Percentiles rank a stretch among this genome's conserved stretches.
phyloP scores from a whole-genome alignment of 768 basidiomycete species.

The Termitomyces sp. region DNA sequence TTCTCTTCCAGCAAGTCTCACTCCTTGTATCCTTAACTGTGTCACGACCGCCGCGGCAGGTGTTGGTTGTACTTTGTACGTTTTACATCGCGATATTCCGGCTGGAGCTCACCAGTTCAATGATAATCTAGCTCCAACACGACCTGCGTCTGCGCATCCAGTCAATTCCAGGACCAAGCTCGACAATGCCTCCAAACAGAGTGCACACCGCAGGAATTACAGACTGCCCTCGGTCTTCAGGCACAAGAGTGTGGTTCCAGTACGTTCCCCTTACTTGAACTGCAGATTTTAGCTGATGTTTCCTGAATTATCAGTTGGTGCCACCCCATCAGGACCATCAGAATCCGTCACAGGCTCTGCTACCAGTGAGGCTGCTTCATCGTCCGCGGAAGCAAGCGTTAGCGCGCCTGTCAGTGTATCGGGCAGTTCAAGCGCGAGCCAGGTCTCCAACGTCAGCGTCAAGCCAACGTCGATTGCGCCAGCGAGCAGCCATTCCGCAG shows the following conservation, averaged over 20 bases:
- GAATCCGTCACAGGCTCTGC: neutral
- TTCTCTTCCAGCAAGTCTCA: neutral
- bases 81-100: neutral
- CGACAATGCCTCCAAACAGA: constrained; percentile 7
- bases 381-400: neutral
- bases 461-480: neutral
- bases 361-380: neutral
- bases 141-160: constrained; percentile 12
- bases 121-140: constrained; percentile 3
- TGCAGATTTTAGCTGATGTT: neutral
- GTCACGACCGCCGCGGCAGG: constrained; percentile 5
- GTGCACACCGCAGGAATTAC: constrained; percentile 8
- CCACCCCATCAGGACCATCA: neutral
- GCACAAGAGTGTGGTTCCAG: constrained; percentile 2
- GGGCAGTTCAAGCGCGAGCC: neutral
- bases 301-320: neutral
- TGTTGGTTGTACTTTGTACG: constrained; percentile 3
- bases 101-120: neutral
- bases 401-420: neutral
- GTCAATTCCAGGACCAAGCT: constrained; percentile 15
- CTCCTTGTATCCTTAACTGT: constrained; percentile 6
- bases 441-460: too few species aligned
- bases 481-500: neutral
- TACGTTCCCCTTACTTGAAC: neutral
- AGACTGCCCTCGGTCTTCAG: constrained; percentile 12